phyloP scores from a whole-genome alignment of 1,284 basidiomycete species.

The Gomphus bonarii region DNA sequence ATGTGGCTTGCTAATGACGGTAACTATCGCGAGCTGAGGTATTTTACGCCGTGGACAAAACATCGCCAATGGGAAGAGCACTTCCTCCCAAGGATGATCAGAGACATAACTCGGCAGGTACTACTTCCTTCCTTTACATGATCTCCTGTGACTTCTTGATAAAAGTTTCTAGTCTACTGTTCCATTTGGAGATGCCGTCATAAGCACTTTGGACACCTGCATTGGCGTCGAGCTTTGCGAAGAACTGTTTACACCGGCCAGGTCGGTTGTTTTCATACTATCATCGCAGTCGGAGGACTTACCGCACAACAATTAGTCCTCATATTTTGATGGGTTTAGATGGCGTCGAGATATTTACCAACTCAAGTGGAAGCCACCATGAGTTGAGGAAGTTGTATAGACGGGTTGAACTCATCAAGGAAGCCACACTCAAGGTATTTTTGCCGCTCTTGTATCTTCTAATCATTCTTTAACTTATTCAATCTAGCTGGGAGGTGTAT shows the following conservation, averaged over 20 bases:
- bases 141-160: not conserved
- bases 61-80: slow-evolving; percentile 83
- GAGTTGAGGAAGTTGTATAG: slow-evolving; percentile 91
- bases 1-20: slow-evolving; percentile 99
- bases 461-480: slow-evolving; percentile 3
- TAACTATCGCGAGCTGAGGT: slow-evolving; percentile 93
- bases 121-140: not conserved
- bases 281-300: slow-evolving; percentile 6
- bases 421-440: slow-evolving; percentile 85
- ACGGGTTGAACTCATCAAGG: slow-evolving; percentile 91
- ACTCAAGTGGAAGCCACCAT: slow-evolving; percentile 95
- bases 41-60: slow-evolving; percentile 94
- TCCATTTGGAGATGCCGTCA: slow-evolving; percentile 91
- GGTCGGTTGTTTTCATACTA: slow-evolving; percentile 35
- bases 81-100: slow-evolving; percentile 80
- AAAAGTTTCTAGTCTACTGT: slow-evolving; percentile 54
- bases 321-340: slow-evolving; percentile 96
- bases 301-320: slow-evolving; percentile 42
- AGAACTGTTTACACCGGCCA: slow-evolving; percentile 93
- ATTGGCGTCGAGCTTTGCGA: slow-evolving; percentile 96
- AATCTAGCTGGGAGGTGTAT: slow-evolving; percentile 82
- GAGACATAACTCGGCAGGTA: slow-evolving; percentile 83
- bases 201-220: slow-evolving; percentile 91
- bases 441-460: not conserved
- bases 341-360: slow-evolving; percentile 97